A percentile compares a stretch with the other conserved stretches of the same genome.
Conservation (phyloP, 139 green algal genomes). For the Eudorina sp. region DNA sequence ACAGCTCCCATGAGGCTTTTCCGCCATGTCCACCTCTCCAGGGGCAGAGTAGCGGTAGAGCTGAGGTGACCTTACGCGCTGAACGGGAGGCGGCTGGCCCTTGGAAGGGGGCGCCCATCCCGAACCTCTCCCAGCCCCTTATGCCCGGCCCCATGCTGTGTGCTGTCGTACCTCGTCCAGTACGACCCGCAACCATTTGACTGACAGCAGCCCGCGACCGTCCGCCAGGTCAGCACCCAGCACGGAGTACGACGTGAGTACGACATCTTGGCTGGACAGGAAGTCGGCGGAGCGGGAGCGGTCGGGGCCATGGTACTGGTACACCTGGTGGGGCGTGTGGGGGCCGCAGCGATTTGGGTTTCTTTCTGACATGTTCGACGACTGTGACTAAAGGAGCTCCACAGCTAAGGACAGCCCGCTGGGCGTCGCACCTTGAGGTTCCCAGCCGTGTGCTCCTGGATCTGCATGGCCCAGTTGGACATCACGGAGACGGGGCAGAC, state of each 20-base stretch:
- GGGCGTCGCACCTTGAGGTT: conserved; percentile 56
- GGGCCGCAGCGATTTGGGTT: no score
- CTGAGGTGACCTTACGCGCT: no score
- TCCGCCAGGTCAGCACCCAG: conserved; percentile 57
- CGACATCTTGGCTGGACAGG: conserved; percentile 73
- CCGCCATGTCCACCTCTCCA: no score
- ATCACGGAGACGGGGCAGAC: conserved; percentile 80
- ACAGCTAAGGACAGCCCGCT: no score
- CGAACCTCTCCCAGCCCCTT: neutral
- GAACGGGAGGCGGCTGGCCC: no score
- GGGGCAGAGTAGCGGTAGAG: no score
- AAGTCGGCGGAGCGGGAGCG: conserved; percentile 53
- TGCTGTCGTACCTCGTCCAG: conserved; percentile 76
- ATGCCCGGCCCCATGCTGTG: neutral
- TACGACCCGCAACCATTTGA: conserved; percentile 70
- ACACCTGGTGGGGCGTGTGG: conserved; percentile 47
- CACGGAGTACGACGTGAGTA: conserved; percentile 76
- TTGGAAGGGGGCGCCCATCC: no score
- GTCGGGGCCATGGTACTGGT: conserved; percentile 62
- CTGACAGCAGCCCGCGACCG: conserved; percentile 39
- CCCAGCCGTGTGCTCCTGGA: conserved; percentile 74
- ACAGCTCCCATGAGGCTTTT: no score
- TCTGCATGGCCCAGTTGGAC: conserved; percentile 76
- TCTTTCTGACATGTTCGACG: no score
- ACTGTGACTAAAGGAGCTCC: no score